Evolutionary conservation across 1,139 yeast genomes (phyloP), one percentile per base, ranked within the genome.

Genomic region (Spencermartinsiella ligniputridi): DNA sequence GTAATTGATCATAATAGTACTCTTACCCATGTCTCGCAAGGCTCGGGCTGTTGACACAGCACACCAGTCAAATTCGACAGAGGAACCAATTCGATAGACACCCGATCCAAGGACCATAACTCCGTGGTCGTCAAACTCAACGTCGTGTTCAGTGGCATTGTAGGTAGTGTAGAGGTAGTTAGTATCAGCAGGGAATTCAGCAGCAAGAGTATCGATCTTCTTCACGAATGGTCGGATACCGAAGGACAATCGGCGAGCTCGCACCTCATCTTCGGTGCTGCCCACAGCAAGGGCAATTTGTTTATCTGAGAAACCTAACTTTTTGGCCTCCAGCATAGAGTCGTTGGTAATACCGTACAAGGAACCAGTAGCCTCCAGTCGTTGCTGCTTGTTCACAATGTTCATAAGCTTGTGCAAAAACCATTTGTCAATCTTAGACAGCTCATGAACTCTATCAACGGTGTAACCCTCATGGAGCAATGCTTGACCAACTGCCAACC

Each of bases 41-140:
- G 97, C 89, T 65, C 97, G 83, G 46, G 95, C 97, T 47, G 98
- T 85, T 50, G 95, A 80, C 51, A 92, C 98, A 41, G 97, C 98
- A 76, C 98, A 92, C 98, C 98, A 92, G 70, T 92, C 98, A 60
- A 92, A 92, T 71, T 92, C 98, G 49, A 92, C 98, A 20, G 97
- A 90, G 3, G 97, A 90, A 49, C 98, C 98, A 64, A 92, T 92
- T 70, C 98, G 81, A 77, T 92, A 92, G 44, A 92, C 98, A 72
- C 98, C 98, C 11, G 97, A 90, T 45, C 98, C 98, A 56, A 92
- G 75, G 36, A 92, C 98, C 79, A 92, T 74, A 52, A 94, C 83
- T 61, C 98, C 97, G 54, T 86, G 78, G 52, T 90, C 97, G 60
- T 86, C 78, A 62, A 92, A 92, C 35, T 72, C 76, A 47, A 92